Conservation (phyloP, 2,329 filamentous ascomycete species). For the Rugonectria rugulosa region DNA sequence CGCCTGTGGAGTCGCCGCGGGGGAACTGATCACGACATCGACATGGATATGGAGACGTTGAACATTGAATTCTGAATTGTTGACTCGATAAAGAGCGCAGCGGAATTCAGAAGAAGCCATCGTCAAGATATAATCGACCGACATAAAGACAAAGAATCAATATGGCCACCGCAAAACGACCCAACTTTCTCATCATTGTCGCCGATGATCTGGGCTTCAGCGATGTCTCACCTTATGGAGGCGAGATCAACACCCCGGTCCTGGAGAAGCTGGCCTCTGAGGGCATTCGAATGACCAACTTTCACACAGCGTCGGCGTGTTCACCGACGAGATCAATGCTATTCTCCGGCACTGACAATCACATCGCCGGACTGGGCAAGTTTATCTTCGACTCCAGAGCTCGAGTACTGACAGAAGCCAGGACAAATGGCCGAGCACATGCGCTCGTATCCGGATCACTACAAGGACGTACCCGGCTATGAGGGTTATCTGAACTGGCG, state of each 20-base stretch:
- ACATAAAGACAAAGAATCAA: too few species aligned
- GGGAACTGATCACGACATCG: too few species aligned
- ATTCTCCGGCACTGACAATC: constrained; percentile 65
- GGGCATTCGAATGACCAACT: constrained; percentile 63
- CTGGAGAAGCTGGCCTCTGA: constrained; percentile 57
- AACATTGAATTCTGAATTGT: too few species aligned
- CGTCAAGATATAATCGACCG: too few species aligned
- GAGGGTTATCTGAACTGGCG: constrained; percentile 32
- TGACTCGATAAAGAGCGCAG: too few species aligned
- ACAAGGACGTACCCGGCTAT: constrained; percentile 51
- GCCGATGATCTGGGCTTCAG: constrained; percentile 40
- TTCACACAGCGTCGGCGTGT: constrained; percentile 66
- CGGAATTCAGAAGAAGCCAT: too few species aligned
- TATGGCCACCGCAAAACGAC: too few species aligned
- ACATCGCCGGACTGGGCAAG: constrained; percentile 59
- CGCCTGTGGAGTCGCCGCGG: too few species aligned
- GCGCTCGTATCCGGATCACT: constrained; percentile 11
- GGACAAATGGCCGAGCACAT: constrained; percentile 13
- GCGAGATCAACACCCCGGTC: constrained; percentile 64
- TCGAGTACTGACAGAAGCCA: background rate
- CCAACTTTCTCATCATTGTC: constrained; percentile 39
- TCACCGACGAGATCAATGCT: constrained; percentile 67
- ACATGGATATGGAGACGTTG: too few species aligned
- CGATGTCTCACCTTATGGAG: constrained; percentile 51
- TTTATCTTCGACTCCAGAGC: background rate